Evolutionary conservation across 2,329 filamentous ascomycete species (phyloP).

Genomic region (Ophiostoma himal-ulmi): DNA sequence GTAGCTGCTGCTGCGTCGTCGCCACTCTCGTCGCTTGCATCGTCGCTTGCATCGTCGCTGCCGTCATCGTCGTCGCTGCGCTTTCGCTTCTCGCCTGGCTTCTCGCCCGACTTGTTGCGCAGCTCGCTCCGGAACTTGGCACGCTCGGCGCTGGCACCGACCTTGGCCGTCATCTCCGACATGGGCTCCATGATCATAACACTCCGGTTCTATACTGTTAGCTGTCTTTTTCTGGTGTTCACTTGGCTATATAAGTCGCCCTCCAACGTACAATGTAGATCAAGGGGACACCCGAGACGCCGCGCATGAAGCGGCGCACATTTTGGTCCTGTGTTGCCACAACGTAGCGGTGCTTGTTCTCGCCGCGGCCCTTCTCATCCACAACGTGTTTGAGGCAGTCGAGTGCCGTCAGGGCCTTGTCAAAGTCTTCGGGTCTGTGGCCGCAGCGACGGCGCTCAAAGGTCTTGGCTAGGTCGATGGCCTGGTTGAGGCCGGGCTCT

Average conservation of each 20-base stretch:
- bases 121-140: slow-evolving; percentile 68
- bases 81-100: slow-evolving; percentile 44
- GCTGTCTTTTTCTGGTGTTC: background rate
- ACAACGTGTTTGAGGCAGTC: slow-evolving; percentile 65
- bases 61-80: slow-evolving; percentile 31
- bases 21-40: slow-evolving; percentile 34
- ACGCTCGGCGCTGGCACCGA: slow-evolving; percentile 62
- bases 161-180: slow-evolving; percentile 58
- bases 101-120: slow-evolving; percentile 38
- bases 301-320: slow-evolving; percentile 57
- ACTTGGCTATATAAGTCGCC: too few relatives aligned
- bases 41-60: slow-evolving; percentile 27
- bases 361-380: slow-evolving; percentile 66
- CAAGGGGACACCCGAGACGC: slow-evolving; percentile 66
- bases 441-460: slow-evolving; percentile 70
- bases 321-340: slow-evolving; percentile 67
- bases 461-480: slow-evolving; percentile 69
- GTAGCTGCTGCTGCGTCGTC: slow-evolving; percentile 29
- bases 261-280: slow-evolving; percentile 51
- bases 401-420: slow-evolving; percentile 60
- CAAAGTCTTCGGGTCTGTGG: slow-evolving; percentile 66
- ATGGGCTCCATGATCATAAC: slow-evolving; percentile 70
- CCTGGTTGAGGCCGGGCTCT: slow-evolving; percentile 32
- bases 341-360: slow-evolving; percentile 74
- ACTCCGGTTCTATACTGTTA: slow-evolving; percentile 34